Percentiles rank a stretch among this genome's conserved stretches.
Evolutionary conservation across 495 filamentous ascomycete genomes (phyloP).

Genomic region (Venustampulla echinocandica): DNA sequence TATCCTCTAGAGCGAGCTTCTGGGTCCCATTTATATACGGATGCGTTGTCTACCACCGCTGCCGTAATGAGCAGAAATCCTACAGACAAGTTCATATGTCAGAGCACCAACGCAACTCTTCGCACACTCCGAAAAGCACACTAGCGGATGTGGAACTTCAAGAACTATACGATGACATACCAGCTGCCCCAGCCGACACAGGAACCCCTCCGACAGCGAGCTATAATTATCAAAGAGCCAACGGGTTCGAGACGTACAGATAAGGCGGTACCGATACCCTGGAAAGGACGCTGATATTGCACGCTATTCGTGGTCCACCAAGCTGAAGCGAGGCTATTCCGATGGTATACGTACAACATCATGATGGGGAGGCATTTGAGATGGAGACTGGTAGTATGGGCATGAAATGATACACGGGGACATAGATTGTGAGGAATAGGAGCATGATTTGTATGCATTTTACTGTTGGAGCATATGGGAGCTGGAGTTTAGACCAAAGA

Average conservation of each 20-base stretch:
- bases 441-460: not conserved
- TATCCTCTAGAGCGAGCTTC: constrained; percentile 20
- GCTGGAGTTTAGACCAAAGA: too few species aligned
- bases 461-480: not conserved
- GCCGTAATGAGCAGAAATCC: constrained; percentile 17
- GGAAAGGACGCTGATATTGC: too few species aligned
- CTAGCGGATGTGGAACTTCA: too few species aligned
- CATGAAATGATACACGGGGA: not conserved
- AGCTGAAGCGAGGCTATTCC: not conserved
- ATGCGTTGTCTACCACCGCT: constrained; percentile 27
- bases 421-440: not conserved
- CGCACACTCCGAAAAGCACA: constrained; percentile 12
- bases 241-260: constrained; percentile 12
- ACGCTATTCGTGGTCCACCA: not conserved
- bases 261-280: not conserved
- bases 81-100: constrained; percentile 12
- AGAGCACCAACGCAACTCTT: not conserved
- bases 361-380: constrained; percentile 13
- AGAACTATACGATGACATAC: not conserved
- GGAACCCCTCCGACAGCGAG: not conserved
- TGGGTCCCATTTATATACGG: constrained; percentile 28
- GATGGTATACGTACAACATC: constrained; percentile 7
- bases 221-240: constrained; percentile 15
- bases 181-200: not conserved
- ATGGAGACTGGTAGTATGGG: constrained; percentile 7